Conservation (phyloP, 2,329 filamentous ascomycete genomes). For the Alternaria infectoria region DNA sequence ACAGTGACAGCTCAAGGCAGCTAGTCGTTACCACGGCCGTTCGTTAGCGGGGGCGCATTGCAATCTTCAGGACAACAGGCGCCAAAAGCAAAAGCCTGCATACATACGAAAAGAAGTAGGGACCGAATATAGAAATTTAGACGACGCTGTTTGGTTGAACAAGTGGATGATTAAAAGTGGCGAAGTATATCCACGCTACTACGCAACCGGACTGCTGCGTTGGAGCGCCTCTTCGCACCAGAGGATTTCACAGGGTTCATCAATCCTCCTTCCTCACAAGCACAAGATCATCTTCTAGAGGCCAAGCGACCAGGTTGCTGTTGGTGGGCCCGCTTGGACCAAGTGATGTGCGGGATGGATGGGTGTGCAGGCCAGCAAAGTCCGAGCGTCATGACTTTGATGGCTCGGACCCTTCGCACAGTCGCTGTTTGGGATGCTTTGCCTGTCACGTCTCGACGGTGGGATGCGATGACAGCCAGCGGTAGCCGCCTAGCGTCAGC, state of each 20-base stretch:
- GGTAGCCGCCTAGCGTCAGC: conserved; percentile 38
- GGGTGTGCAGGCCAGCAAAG: conserved; percentile 36
- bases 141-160: conserved; percentile 42
- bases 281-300: conserved; percentile 22
- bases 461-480: conserved; percentile 29
- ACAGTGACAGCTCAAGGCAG: conserved; percentile 33
- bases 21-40: conserved; percentile 29
- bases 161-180: conserved; percentile 49
- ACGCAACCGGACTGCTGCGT: conserved; percentile 33
- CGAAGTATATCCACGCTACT: conserved; percentile 44
- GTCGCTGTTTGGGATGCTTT: conserved; percentile 25
- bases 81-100: conserved; percentile 41
- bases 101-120: conserved; percentile 38
- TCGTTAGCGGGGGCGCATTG: conserved; percentile 31
- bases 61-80: conserved; percentile 33
- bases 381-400: conserved; percentile 30
- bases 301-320: conserved; percentile 26
- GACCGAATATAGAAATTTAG: conserved; percentile 40
- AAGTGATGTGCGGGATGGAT: conserved; percentile 51
- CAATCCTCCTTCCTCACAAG: conserved; percentile 23
- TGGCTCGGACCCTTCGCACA: conserved; percentile 21
- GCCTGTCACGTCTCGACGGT: conserved; percentile 26
- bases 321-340: conserved; percentile 44
- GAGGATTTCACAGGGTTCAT: conserved; percentile 41
- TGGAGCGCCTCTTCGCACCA: conserved; percentile 34